phyloP scores from a whole-genome alignment of 2,329 filamentous ascomycete genomes.

The Pezicula radicicola region DNA sequence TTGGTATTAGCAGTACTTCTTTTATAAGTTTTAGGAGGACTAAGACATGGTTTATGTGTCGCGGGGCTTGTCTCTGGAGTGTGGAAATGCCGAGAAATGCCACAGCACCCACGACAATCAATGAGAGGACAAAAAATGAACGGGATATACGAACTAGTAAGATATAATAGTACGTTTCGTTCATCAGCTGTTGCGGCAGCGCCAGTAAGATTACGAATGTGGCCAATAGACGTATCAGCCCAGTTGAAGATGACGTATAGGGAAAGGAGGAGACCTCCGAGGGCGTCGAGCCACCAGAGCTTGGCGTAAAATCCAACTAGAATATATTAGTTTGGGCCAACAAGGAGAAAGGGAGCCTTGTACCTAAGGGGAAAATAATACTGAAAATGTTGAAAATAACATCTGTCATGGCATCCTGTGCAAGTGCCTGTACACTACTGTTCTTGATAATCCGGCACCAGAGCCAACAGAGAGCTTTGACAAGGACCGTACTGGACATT shows the following conservation, averaged over 20 bases:
- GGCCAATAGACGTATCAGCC: constrained; percentile 58
- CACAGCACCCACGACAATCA: too few relatives aligned
- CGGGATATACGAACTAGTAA: constrained; percentile 33
- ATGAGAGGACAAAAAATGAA: too few relatives aligned
- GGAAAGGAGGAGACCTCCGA: constrained; percentile 59
- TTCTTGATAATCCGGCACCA: constrained; percentile 59
- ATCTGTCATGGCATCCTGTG: constrained; percentile 62
- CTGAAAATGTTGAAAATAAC: constrained; percentile 63
- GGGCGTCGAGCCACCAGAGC: constrained; percentile 65
- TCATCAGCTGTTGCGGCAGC: constrained; percentile 49
- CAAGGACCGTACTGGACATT: constrained; percentile 52
- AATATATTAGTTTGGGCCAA: not conserved
- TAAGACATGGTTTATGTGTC: too few relatives aligned
- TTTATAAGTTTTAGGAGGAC: too few relatives aligned
- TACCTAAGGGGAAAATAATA: constrained; percentile 54
- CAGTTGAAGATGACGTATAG: constrained; percentile 69
- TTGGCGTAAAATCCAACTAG: constrained; percentile 52
- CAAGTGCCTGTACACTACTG: constrained; percentile 61
- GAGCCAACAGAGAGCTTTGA: constrained; percentile 59
- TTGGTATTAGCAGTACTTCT: too few relatives aligned
- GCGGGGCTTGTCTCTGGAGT: too few relatives aligned
- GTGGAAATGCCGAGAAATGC: too few relatives aligned
- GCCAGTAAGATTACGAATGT: constrained; percentile 57
- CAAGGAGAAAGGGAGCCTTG: not conserved
- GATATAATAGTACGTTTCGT: constrained; percentile 54